Evolutionary conservation across 495 filamentous ascomycete species (phyloP).

Genomic region (Daldinia grandis): DNA sequence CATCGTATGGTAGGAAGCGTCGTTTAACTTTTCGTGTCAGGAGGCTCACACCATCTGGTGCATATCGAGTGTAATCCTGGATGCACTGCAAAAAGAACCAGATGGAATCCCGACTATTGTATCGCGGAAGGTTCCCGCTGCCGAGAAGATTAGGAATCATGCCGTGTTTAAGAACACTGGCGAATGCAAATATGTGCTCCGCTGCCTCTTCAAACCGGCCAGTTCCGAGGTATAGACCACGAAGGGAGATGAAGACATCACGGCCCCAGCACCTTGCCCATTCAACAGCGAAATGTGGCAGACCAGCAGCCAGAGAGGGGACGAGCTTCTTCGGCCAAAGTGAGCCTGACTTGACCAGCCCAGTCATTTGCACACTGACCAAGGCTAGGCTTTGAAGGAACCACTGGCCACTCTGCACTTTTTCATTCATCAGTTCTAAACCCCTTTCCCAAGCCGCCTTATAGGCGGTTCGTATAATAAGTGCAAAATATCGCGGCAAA

Average conservation of each 20-base stretch:
- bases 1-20: conserved; percentile 94
- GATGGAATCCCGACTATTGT: conserved; percentile 94
- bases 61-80: conserved; percentile 90
- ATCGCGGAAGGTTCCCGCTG: conserved; percentile 87
- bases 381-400: conserved; percentile 88
- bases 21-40: conserved; percentile 80
- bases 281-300: conserved; percentile 92
- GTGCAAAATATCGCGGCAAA: conserved; percentile 89
- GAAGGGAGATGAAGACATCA: conserved; percentile 94
- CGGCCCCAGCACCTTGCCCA: conserved; percentile 98
- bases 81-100: conserved; percentile 98
- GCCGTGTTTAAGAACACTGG: conserved; percentile 95
- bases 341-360: conserved; percentile 86
- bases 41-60: conserved; percentile 76
- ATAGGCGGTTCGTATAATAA: conserved; percentile 87
- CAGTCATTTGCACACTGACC: conserved; percentile 89
- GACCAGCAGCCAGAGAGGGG: conserved; percentile 87
- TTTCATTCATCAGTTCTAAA: conserved; percentile 77
- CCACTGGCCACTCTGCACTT: conserved; percentile 78
- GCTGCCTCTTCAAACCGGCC: conserved; percentile 86
- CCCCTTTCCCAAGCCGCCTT: conserved; percentile 79
- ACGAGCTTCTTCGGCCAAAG: conserved; percentile 86
- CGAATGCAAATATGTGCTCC: conserved; percentile 95
- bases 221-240: conserved; percentile 88
- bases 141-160: conserved; percentile 97